These are phyloP conservation scores for Alnus rubra DNA, from an alignment of 306 rosid genomes.

Conservation along the genomic window DNA sequence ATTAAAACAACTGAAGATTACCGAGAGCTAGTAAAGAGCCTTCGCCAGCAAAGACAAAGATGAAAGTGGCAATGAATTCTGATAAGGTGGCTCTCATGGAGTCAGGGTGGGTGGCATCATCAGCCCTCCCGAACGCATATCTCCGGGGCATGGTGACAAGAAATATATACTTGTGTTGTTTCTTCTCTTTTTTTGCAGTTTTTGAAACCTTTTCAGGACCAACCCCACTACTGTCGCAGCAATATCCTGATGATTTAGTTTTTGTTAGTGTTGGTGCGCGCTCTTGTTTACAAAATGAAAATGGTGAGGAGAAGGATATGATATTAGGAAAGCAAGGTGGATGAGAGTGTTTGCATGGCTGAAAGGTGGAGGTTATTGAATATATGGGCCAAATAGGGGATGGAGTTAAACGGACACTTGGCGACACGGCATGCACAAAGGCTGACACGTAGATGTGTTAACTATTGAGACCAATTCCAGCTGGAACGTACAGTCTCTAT, in stretches of 20 bases:
- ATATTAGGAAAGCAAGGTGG: not conserved
- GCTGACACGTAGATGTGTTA: constrained; percentile 44
- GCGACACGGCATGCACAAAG: constrained; percentile 25
- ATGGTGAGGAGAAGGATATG: not conserved
- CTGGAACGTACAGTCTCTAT: constrained; percentile 9
- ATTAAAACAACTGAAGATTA: not conserved
- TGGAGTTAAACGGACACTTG: constrained; percentile 47
- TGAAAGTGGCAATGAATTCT: constrained; percentile 76
- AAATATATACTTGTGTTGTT: too few species aligned
- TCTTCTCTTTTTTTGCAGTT: not conserved
- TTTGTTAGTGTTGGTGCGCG: not conserved
- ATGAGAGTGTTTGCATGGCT: constrained; percentile 53
- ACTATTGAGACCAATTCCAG: too few species aligned
- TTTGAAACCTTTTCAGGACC: not conserved
- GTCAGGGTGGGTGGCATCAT: constrained; percentile 92
- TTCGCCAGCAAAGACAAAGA: constrained; percentile 94
- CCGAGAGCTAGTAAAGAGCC: constrained; percentile 93
- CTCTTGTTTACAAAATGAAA: constrained; percentile 2
- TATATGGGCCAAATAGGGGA: constrained; percentile 36
- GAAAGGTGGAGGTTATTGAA: constrained; percentile 50
- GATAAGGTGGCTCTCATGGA: constrained; percentile 87
- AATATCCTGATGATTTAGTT: too few species aligned
- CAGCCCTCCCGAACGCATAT: constrained; percentile 77
- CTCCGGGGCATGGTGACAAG: constrained; percentile 51
- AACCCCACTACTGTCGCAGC: not conserved